Conservation (phyloP, 169 alveolate species). For the Plasmodium ovale region DNA sequence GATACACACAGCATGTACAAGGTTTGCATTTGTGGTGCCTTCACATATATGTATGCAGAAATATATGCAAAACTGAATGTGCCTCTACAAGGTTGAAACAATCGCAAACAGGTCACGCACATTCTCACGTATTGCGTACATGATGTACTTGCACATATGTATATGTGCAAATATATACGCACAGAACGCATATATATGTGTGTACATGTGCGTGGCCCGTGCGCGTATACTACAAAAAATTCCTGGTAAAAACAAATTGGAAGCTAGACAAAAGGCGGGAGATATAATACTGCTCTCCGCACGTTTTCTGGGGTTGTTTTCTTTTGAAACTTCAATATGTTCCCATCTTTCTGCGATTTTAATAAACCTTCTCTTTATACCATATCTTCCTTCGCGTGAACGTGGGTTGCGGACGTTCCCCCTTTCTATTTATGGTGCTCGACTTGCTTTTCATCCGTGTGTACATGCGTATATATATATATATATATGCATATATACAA, state of each 20-base stretch:
- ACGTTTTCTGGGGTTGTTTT: background rate
- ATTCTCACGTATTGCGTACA: background rate
- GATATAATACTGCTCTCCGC: background rate
- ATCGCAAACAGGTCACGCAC: slow-evolving; percentile 7
- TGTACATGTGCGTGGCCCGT: background rate
- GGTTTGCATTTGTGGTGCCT: too few species aligned
- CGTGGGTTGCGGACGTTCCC: background rate
- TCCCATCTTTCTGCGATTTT: background rate
- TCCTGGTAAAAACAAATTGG: slow-evolving; percentile 34
- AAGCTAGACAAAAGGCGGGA: slow-evolving; percentile 16
- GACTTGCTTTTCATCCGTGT: background rate
- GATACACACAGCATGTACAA: too few species aligned
- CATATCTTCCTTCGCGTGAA: background rate
- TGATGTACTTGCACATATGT: background rate
- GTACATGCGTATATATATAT: background rate
- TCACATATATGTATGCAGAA: background rate
- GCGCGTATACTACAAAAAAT: slow-evolving; percentile 26
- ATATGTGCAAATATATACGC: slow-evolving; percentile 18
- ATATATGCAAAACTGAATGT: background rate
- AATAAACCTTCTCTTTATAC: background rate
- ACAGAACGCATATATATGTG: background rate
- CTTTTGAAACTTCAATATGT: background rate
- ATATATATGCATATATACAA: background rate
- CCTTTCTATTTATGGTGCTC: background rate
- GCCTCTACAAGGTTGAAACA: slow-evolving; percentile 12